A percentile compares a stretch with the other conserved stretches of the same genome.
These are phyloP conservation scores for Lentinula guzmanii DNA, from an alignment of 768 basidiomycete genomes.

Conservation along the genomic window DNA sequence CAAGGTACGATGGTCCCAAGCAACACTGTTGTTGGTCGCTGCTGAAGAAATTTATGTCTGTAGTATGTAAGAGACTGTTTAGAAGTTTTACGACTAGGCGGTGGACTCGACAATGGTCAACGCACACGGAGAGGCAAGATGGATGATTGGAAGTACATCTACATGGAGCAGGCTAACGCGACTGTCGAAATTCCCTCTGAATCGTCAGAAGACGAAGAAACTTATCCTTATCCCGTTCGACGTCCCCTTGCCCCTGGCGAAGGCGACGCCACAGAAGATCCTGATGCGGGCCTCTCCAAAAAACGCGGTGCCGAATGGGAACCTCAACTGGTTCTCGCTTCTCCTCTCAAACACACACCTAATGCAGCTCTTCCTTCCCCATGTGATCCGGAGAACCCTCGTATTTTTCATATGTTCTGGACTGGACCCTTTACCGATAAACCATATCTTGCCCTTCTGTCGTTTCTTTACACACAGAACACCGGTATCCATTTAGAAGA, in stretches of 20 bases:
- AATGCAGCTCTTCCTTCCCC: constrained; percentile 33
- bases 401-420: constrained; percentile 95
- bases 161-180: constrained; percentile 44
- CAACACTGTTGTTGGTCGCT: background rate
- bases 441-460: constrained; percentile 87
- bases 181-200: constrained; percentile 18
- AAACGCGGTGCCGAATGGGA: constrained; percentile 61
- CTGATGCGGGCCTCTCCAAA: constrained; percentile 49
- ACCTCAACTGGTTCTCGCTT: constrained; percentile 39
- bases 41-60: background rate
- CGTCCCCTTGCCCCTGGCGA: constrained; percentile 18
- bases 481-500: constrained; percentile 63
- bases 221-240: constrained; percentile 16
- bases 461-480: constrained; percentile 92
- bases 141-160: constrained; percentile 80
- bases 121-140: constrained; percentile 67
- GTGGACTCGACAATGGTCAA: constrained; percentile 73
- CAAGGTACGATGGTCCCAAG: constrained; percentile 40
- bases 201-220: constrained; percentile 12
- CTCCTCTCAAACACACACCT: constrained; percentile 37
- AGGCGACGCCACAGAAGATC: constrained; percentile 29
- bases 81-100: constrained; percentile 82
- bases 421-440: constrained; percentile 96
- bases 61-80: constrained; percentile 95
- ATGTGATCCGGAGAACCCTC: constrained; percentile 74